phyloP scores from a whole-genome alignment of 768 basidiomycete species.

The Psilocybe cyanescens region DNA sequence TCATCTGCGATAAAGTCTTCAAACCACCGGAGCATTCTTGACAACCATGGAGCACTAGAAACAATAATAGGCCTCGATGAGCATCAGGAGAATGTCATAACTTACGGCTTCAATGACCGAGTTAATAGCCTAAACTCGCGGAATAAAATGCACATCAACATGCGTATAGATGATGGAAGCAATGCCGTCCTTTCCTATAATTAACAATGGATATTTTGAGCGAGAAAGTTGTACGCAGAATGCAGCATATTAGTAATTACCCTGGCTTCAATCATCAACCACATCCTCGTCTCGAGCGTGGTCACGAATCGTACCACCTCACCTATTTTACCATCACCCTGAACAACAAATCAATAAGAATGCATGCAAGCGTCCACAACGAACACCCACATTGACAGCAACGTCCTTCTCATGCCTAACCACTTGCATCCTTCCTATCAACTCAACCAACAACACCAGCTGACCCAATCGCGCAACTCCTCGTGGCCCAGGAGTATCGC shows the following conservation, averaged over 20 bases:
- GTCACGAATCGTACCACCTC: conserved; percentile 51
- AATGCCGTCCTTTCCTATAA: conserved; percentile 55
- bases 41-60: conserved; percentile 51
- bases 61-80: neutral
- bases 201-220: too few relatives aligned
- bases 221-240: neutral
- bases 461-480: conserved; percentile 64
- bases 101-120: conserved; percentile 66
- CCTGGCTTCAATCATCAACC: conserved; percentile 59
- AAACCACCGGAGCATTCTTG: conserved; percentile 48
- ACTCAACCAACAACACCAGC: conserved; percentile 60
- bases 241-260: conserved; percentile 31
- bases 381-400: conserved; percentile 32
- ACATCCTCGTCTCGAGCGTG: conserved; percentile 59
- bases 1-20: conserved; percentile 39
- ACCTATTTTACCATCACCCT: conserved; percentile 34
- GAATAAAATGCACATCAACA: conserved; percentile 64
- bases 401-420: conserved; percentile 46
- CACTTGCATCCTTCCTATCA: conserved; percentile 55
- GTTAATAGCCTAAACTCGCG: conserved; percentile 66
- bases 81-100: neutral
- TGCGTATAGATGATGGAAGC: conserved; percentile 60
- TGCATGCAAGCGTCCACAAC: neutral
- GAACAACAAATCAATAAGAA: neutral
- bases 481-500: conserved; percentile 34